Percentiles rank a stretch among this genome's conserved stretches.
Conservation (phyloP, 805 yeast genomes). For the Cephaloascus albidus region DNA sequence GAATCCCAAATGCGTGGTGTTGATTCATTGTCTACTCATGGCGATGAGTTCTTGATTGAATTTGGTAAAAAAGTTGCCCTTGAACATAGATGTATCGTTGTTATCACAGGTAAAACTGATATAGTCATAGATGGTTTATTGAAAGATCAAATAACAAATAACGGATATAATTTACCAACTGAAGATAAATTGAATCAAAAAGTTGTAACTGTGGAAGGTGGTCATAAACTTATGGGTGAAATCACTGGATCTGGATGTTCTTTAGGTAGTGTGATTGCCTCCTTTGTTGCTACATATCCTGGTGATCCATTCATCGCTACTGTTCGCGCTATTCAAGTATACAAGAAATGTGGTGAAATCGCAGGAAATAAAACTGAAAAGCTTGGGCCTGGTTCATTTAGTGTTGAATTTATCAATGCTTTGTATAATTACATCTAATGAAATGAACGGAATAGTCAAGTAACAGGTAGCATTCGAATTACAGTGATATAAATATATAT, state of each 20-base stretch:
- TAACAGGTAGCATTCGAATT: too few relatives aligned
- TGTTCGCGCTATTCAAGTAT: constrained; percentile 43
- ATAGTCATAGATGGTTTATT: constrained; percentile 36
- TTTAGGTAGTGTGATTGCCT: constrained; percentile 62
- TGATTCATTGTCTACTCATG: constrained; percentile 31
- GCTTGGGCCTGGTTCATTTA: constrained; percentile 49
- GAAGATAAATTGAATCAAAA: constrained; percentile 11
- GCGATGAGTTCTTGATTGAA: constrained; percentile 14
- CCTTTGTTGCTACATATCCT: constrained; percentile 39
- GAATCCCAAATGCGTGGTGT: constrained; percentile 59
- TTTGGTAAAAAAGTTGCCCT: constrained; percentile 42
- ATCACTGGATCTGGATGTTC: constrained; percentile 85
- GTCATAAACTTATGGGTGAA: constrained; percentile 50
- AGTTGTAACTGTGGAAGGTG: constrained; percentile 36
- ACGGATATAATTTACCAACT: background rate
- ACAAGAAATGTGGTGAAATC: constrained; percentile 50
- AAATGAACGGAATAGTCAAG: too few relatives aligned
- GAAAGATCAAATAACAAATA: background rate
- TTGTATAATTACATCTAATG: constrained; percentile 9
- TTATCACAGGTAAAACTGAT: constrained; percentile 59
- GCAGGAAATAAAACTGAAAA: constrained; percentile 30
- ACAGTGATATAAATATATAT: too few relatives aligned
- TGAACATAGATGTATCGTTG: constrained; percentile 50
- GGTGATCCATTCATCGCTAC: constrained; percentile 35
- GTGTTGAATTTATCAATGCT: constrained; percentile 35